Evolutionary conservation across 176 grass and related monocot genomes (phyloP).

Genomic region (Triticum monococcum): DNA sequence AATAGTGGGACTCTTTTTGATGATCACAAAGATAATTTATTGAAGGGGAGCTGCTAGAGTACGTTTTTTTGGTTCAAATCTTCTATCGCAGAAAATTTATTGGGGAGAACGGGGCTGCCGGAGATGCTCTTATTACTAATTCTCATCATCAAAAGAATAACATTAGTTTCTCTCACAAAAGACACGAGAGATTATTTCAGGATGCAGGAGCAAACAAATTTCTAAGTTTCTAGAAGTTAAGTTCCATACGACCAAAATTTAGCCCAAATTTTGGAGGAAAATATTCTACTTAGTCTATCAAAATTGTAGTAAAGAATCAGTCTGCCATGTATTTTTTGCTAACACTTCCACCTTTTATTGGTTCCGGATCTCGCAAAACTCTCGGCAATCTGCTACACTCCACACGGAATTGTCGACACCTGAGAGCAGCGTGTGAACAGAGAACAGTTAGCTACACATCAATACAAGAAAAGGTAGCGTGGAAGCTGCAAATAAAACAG

Average conservation of each 20-base stretch:
- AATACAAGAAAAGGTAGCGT: not conserved
- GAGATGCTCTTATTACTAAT: conserved; percentile 34
- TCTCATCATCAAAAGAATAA: conserved; percentile 42
- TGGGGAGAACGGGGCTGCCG: not conserved
- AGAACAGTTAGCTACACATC: conserved; percentile 11
- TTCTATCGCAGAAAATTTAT: not conserved
- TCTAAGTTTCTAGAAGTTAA: conserved; percentile 24
- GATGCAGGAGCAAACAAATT: conserved; percentile 20
- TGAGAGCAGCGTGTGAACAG: conserved; percentile 1
- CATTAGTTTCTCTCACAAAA: conserved; percentile 37
- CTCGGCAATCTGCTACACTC: conserved; percentile 35
- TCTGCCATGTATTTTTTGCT: conserved; percentile 40
- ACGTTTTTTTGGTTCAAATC: too few species aligned
- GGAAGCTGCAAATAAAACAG: conserved; percentile 14
- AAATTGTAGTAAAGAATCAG: conserved; percentile 50
- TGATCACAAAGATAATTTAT: not conserved
- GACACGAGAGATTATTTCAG: conserved; percentile 26
- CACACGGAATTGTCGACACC: conserved; percentile 31
- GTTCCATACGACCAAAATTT: conserved; percentile 37
- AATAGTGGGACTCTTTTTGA: not conserved
- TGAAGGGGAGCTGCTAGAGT: not conserved
- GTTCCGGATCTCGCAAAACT: conserved; percentile 36
- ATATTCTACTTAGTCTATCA: conserved; percentile 42
- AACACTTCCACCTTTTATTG: conserved; percentile 37
- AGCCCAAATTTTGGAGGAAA: conserved; percentile 8